Percentiles rank a stretch among this genome's conserved stretches.
Evolutionary conservation across 352 stramenopile species (phyloP).

Genomic region (Pythium folliculosum): DNA sequence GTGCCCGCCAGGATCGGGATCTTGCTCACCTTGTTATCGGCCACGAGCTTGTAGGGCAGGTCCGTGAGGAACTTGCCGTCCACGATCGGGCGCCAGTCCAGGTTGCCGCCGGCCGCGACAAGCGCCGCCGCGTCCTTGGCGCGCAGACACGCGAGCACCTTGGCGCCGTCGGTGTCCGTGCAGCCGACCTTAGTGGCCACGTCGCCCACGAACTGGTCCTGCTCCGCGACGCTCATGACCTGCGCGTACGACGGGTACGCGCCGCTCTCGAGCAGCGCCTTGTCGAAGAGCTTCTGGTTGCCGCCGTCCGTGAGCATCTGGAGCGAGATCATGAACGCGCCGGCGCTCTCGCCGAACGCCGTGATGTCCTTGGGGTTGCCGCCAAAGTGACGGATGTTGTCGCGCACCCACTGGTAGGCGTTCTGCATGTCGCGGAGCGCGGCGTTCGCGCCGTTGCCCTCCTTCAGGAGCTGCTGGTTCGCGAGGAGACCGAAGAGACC

Average conservation of each 20-base stretch:
- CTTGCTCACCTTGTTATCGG: constrained; percentile 15
- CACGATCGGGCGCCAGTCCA: constrained; percentile 15
- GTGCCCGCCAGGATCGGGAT: constrained; percentile 15
- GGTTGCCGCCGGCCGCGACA: not conserved
- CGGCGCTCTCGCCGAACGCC: constrained; percentile 27
- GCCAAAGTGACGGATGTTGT: constrained; percentile 40
- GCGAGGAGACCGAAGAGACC: constrained; percentile 30
- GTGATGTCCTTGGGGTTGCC: constrained; percentile 41
- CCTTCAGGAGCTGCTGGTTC: constrained; percentile 31
- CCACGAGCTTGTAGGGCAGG: constrained; percentile 3
- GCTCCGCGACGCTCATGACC: constrained; percentile 8
- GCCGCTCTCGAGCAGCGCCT: constrained; percentile 13
- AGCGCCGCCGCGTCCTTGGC: not conserved
- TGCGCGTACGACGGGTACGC: constrained; percentile 7
- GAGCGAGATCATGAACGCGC: constrained; percentile 9
- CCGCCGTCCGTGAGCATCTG: constrained; percentile 11
- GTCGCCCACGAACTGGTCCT: not conserved
- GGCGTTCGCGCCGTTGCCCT: constrained; percentile 32
- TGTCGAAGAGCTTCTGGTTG: constrained; percentile 18
- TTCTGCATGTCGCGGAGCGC: constrained; percentile 32
- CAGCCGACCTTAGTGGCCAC: constrained; percentile 4
- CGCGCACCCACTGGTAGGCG: constrained; percentile 37
- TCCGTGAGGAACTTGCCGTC: constrained; percentile 7
- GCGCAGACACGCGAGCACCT: constrained; percentile 4
- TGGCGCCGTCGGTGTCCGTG: not conserved